These are phyloP conservation scores for Sporothrix dimorphospora DNA, from an alignment of 2,329 filamentous ascomycete genomes.

Conservation along the genomic window DNA sequence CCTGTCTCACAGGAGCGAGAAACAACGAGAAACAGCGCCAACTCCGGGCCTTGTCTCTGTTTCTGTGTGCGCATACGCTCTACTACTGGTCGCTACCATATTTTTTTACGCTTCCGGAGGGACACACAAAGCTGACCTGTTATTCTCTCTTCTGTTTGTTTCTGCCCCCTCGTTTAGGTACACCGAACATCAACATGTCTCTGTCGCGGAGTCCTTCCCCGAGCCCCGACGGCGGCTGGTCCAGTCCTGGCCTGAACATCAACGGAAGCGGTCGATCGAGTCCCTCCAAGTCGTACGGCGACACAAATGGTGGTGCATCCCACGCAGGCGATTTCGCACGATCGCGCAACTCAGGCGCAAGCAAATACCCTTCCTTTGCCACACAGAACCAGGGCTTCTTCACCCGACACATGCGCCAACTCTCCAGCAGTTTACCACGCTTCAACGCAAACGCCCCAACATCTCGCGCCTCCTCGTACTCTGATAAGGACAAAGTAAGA, in stretches of 20 bases:
- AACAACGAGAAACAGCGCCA: background rate
- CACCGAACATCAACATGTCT: slow-evolving; percentile 69
- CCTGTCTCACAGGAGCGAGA: slow-evolving; percentile 6
- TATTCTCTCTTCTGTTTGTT: background rate
- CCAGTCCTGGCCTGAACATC: slow-evolving; percentile 48
- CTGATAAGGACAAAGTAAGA: slow-evolving; percentile 77
- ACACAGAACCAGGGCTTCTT: slow-evolving; percentile 87
- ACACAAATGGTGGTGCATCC: slow-evolving; percentile 69
- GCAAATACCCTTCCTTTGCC: slow-evolving; percentile 76
- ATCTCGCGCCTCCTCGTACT: slow-evolving; percentile 51
- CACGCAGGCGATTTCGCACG: too few relatives aligned
- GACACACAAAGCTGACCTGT: slow-evolving; percentile 10
- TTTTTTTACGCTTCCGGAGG: slow-evolving; percentile 20
- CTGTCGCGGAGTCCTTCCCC: slow-evolving; percentile 88
- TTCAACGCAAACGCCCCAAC: slow-evolving; percentile 54
- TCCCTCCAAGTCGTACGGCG: slow-evolving; percentile 66
- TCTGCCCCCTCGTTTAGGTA: slow-evolving; percentile 47
- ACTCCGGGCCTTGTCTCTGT: slow-evolving; percentile 17
- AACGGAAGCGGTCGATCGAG: slow-evolving; percentile 39
- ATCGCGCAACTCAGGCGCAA: slow-evolving; percentile 69
- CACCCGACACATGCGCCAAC: slow-evolving; percentile 75
- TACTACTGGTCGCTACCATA: background rate
- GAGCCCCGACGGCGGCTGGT: slow-evolving; percentile 82
- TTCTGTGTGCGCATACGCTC: slow-evolving; percentile 8
- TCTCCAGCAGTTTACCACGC: slow-evolving; percentile 77